Base-by-base conservation (phyloP, 108 stramenopile species). In the Epithemia pelagica region DNA sequence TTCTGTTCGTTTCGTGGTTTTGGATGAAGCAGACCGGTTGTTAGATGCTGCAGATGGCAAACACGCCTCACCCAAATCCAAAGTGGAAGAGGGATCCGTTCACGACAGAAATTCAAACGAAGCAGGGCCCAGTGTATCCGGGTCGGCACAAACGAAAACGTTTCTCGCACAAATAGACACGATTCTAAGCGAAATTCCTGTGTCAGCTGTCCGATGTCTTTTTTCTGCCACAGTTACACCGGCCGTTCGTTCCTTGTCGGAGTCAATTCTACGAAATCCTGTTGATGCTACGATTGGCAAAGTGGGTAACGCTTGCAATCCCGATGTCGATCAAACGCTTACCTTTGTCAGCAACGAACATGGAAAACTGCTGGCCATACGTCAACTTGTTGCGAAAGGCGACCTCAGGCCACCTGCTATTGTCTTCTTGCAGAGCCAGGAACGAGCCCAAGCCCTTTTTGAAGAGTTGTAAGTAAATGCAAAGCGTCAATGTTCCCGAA, bases 11-110 rank as follows among this genome's bases (percentile, higher is more conserved):
- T 67, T 95, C 52, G 83, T 99, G 23, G 95, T 98, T 8, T 71
- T 99, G 58, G 97, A 98, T 65, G 99, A 99, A 67, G 97, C 97
- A 0, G 99, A 99, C 78, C 87, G 97, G 19, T 70, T 99, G 55
- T 71, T 99, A 52, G 91, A 96, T 58, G 88, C 84, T 24, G 77
- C 78, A 19, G 90, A 88, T 66, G 84, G 87, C 32, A 76, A 61
- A 29, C 46, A 5, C 5, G 18, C 53, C 33, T 32, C 24, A 19
- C 27, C 30, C 1, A n/a, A 54, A 2, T 51, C 33, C 24, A 27
- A 28, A 31, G 58, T 53, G 31, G 28, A 66, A 23, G 1, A 26
- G 20, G 37, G 29, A n/a, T 23, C 37, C 31, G 1, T 26, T 26
- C 30, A 53, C 53, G 30, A 22, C 20, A 62, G 51, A 3, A 55